These are phyloP conservation scores for Jaapia argillacea DNA, from an alignment of 768 basidiomycete species.

Conservation along the genomic window DNA sequence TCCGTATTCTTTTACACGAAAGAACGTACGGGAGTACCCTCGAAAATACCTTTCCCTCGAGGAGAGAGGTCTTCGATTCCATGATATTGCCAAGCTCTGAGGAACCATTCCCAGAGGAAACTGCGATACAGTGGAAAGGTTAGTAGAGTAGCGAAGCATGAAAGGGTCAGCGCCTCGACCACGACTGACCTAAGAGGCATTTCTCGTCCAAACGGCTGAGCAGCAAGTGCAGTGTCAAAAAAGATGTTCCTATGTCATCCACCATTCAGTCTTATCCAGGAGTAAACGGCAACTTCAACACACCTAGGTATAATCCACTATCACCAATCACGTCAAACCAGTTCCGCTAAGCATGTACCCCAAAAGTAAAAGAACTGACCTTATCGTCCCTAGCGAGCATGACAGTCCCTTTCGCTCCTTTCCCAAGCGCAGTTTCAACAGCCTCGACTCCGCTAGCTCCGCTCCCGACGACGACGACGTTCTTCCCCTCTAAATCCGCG, in stretches of 20 bases:
- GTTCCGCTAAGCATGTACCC: too few species aligned
- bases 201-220: slow-evolving; percentile 42
- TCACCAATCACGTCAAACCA: too few species aligned
- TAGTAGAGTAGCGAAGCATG: background rate
- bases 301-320: slow-evolving; percentile 37
- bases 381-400: slow-evolving; percentile 34
- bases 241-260: slow-evolving; percentile 30
- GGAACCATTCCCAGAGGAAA: slow-evolving; percentile 36
- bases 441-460: slow-evolving; percentile 47
- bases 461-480: slow-evolving; percentile 36
- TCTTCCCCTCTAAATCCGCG: slow-evolving; percentile 27
- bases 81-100: slow-evolving; percentile 32
- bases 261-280: too few species aligned
- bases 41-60: slow-evolving; percentile 29
- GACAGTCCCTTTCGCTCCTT: slow-evolving; percentile 22
- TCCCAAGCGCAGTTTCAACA: slow-evolving; percentile 25
- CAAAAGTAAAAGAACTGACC: slow-evolving; percentile 6
- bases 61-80: slow-evolving; percentile 36
- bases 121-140: slow-evolving; percentile 14
- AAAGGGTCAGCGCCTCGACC: slow-evolving; percentile 1
- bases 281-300: background rate
- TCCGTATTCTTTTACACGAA: background rate
- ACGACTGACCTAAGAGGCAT: slow-evolving; percentile 34
- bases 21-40: slow-evolving; percentile 30
- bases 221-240: slow-evolving; percentile 35